Conservation (phyloP, 371 early-diverging fungal species). For the Mortierella sp. region DNA sequence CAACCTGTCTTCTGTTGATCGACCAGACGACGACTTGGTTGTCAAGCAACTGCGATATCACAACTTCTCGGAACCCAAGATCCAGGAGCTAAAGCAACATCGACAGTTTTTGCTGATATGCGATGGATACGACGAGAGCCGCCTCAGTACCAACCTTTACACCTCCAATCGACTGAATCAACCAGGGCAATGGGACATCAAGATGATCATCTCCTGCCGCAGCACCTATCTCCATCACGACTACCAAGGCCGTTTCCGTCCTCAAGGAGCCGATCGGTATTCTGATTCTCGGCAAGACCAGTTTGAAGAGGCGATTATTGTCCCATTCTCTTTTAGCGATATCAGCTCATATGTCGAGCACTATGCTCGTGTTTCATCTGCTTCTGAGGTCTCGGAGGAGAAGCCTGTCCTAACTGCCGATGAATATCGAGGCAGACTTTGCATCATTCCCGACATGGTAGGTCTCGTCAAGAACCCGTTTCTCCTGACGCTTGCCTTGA, state of each 20-base stretch:
- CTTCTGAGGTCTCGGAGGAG: too few relatives aligned
- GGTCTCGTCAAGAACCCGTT: constrained; percentile 20
- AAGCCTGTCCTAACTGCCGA: not conserved
- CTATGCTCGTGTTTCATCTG: not conserved
- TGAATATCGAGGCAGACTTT: not conserved
- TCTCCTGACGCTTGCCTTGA: not conserved
- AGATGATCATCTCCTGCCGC: constrained; percentile 18
- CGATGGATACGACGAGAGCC: constrained; percentile 28
- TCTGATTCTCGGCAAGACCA: not conserved
- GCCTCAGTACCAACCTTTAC: constrained; percentile 1
- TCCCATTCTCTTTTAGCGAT: not conserved
- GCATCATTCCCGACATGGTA: not conserved
- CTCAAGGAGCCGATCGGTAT: not conserved
- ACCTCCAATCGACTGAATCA: not conserved
- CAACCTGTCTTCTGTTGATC: constrained; percentile 11
- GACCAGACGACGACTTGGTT: constrained; percentile 7
- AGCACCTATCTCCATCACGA: not conserved
- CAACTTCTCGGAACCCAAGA: not conserved
- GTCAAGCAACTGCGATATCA: not conserved
- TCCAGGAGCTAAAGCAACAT: not conserved
- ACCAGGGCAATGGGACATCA: not conserved
- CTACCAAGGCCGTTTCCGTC: constrained; percentile 9
- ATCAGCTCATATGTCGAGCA: constrained; percentile 11
- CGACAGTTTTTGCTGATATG: constrained; percentile 20
- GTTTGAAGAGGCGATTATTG: constrained; percentile 10